Conservation (phyloP, 2,329 filamentous ascomycete genomes). For the Leptographium flavum region DNA sequence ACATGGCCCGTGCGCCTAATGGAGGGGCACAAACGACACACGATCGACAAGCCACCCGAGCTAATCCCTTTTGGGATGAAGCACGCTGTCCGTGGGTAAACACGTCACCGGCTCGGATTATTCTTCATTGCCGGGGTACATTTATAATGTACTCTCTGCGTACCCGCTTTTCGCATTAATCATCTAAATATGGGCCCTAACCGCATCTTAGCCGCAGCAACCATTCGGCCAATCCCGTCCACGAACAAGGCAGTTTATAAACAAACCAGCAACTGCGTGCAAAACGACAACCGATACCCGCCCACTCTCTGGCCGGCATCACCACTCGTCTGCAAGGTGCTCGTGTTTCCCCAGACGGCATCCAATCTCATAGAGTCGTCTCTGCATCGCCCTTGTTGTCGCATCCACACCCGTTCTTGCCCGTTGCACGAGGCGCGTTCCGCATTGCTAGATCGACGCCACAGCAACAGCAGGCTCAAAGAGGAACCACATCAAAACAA, state of each 20-base stretch:
- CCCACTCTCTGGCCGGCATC: neutral
- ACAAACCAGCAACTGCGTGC: constrained; percentile 1
- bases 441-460: constrained; percentile 6
- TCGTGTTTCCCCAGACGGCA: neutral
- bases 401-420: neutral
- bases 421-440: neutral
- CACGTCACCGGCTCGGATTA: constrained; percentile 10
- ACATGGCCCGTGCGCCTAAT: constrained; percentile 8
- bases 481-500: neutral
- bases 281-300: neutral
- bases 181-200: neutral
- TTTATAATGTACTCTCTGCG: neutral
- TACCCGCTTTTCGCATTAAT: neutral
- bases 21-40: neutral
- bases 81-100: neutral
- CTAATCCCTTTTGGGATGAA: constrained; percentile 2
- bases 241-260: constrained; percentile 1
- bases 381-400: neutral
- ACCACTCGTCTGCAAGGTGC: neutral
- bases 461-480: constrained; percentile 7
- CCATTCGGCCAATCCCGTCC: neutral
- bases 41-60: neutral
- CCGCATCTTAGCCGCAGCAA: neutral
- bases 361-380: neutral
- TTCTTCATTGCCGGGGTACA: constrained; percentile 8